phyloP scores from a whole-genome alignment of 179 eudicot genomes.

The Drosera spatulata region DNA sequence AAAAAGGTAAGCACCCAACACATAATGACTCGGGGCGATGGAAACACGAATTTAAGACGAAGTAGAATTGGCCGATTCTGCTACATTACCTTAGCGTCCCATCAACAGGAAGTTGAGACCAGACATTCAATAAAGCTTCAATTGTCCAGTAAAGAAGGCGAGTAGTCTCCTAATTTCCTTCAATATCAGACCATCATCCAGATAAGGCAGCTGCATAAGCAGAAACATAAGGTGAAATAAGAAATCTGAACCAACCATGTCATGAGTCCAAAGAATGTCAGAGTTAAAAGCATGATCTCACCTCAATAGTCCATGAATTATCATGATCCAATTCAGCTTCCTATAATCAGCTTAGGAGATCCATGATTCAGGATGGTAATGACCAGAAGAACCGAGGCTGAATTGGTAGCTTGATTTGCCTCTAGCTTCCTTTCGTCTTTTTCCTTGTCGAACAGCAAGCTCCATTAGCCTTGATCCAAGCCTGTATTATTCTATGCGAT shows the following conservation, averaged over 20 bases:
- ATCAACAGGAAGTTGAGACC: conserved; percentile 54
- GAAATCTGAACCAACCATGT: background rate
- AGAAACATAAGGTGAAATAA: background rate
- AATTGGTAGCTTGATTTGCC: no score
- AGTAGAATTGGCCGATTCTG: background rate
- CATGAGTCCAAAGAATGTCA: no score
- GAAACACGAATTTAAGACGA: background rate
- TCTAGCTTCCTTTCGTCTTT: no score
- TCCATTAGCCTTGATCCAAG: no score
- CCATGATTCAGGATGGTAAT: no score
- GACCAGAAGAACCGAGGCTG: no score
- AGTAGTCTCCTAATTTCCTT: conserved; percentile 50
- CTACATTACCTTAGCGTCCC: conserved; percentile 52
- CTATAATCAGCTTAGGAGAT: no score
- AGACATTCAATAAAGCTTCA: conserved; percentile 43
- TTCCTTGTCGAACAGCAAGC: no score
- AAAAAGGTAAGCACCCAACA: background rate
- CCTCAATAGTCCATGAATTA: no score
- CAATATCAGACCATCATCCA: conserved; percentile 67
- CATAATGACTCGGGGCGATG: background rate
- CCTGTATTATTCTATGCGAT: no score
- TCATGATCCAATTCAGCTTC: no score
- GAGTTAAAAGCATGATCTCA: no score
- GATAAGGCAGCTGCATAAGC: conserved; percentile 53
- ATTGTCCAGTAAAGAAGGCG: conserved; percentile 43